Conservation (phyloP, 2,329 filamentous ascomycete genomes). For the Pestalotiopsis sp. region DNA sequence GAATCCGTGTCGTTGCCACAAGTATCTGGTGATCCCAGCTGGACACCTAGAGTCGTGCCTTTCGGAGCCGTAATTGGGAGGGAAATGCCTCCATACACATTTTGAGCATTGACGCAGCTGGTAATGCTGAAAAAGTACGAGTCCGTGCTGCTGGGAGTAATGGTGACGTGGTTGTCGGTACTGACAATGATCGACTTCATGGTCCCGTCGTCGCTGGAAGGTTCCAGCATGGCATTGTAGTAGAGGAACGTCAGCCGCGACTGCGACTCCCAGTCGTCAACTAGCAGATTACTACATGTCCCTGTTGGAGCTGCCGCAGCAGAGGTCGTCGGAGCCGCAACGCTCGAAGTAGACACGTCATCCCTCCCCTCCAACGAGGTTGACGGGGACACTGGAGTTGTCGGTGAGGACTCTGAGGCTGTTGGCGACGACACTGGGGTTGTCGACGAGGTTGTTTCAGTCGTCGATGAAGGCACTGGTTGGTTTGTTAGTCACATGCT, state of each 20-base stretch:
- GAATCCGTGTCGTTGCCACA: conserved; percentile 41
- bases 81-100: conserved; percentile 54
- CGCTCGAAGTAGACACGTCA: not conserved
- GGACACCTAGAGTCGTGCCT: conserved; percentile 51
- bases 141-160: conserved; percentile 46
- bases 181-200: conserved; percentile 57
- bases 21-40: conserved; percentile 46
- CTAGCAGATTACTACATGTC: conserved; percentile 31
- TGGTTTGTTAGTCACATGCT: not conserved
- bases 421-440: not conserved
- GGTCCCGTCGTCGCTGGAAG: conserved; percentile 56
- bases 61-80: conserved; percentile 53
- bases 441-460: not conserved
- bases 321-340: not conserved
- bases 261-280: conserved; percentile 64
- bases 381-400: not conserved
- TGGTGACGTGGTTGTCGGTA: conserved; percentile 48
- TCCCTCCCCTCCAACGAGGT: not conserved
- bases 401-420: not conserved
- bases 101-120: conserved; percentile 51
- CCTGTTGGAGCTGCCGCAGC: conserved; percentile 5
- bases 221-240: conserved; percentile 58
- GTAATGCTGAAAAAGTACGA: conserved; percentile 62
- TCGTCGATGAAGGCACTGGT: not conserved
- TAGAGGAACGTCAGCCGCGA: conserved; percentile 60